Conservation (phyloP, 139 green algal genomes). For the Auxenochlorella pyrenoidosa region DNA sequence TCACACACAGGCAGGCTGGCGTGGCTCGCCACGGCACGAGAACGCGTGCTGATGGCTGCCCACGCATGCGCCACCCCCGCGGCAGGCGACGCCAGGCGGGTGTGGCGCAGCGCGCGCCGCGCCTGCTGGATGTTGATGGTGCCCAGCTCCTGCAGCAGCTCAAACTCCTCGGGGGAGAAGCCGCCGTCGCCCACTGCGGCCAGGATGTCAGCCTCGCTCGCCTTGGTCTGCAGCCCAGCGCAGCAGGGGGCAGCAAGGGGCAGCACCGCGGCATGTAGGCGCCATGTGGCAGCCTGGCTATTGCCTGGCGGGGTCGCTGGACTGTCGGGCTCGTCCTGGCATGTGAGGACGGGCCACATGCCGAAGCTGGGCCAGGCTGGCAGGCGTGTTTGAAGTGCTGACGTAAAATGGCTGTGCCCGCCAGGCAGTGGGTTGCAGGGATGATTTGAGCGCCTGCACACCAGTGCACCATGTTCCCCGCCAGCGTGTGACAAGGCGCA, state of each 20-base stretch:
- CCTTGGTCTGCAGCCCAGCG: constrained; percentile 27
- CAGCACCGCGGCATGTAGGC: too few relatives aligned
- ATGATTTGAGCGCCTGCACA: too few relatives aligned
- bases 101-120: background rate
- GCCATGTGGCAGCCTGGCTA: background rate
- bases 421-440: background rate
- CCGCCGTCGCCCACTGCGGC: constrained; percentile 61
- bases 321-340: background rate
- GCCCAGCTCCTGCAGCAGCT: constrained; percentile 71
- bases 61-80: background rate
- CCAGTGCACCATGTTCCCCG: too few relatives aligned
- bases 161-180: constrained; percentile 72
- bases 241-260: background rate
- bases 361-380: too few relatives aligned
- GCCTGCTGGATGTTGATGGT: constrained; percentile 69
- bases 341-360: too few relatives aligned
- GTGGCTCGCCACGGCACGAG: too few relatives aligned
- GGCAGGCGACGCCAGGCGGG: background rate
- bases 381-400: too few relatives aligned
- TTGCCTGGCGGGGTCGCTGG: background rate
- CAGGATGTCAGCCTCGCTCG: constrained; percentile 47
- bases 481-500: too few relatives aligned
- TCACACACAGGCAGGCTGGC: too few relatives aligned
- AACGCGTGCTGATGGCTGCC: too few relatives aligned
- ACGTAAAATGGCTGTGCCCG: background rate